These are phyloP conservation scores for Chlamydomonas sphaeroides DNA, from an alignment of 139 green algal genomes.

Conservation along the genomic window DNA sequence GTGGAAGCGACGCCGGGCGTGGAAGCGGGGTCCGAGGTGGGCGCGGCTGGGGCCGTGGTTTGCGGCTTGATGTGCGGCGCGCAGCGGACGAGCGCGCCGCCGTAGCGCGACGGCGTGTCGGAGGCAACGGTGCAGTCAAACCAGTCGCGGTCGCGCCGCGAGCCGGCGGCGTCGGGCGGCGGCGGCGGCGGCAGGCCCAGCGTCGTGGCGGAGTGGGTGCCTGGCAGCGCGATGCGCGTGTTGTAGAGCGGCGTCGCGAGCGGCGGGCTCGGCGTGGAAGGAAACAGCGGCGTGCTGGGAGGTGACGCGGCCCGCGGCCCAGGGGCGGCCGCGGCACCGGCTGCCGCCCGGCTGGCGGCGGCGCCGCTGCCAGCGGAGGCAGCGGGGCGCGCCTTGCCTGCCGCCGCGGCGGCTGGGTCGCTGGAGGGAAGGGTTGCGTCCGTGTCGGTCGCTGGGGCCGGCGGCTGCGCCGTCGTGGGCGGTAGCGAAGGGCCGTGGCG, in stretches of 20 bases:
- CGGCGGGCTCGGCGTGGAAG: background rate
- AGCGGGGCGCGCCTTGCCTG: too few species aligned
- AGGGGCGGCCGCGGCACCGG: background rate
- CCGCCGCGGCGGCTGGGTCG: too few species aligned
- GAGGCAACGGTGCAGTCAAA: background rate
- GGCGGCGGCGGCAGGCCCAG: constrained; percentile 26
- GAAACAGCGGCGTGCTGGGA: constrained; percentile 9
- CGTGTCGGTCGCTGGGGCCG: too few species aligned
- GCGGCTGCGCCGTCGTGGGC: too few species aligned
- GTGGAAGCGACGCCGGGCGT: background rate
- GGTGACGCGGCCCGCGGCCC: background rate
- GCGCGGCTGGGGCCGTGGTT: too few species aligned
- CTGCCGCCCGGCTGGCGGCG: background rate
- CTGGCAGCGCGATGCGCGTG: constrained; percentile 6
- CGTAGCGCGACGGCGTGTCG: background rate
- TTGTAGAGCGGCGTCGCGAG: background rate
- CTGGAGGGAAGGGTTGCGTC: too few species aligned
- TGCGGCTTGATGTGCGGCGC: constrained; percentile 15
- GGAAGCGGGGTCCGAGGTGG: too few species aligned
- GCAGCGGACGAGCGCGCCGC: constrained; percentile 4
- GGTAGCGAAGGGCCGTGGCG: too few species aligned
- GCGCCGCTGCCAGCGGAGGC: too few species aligned
- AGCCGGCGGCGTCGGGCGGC: background rate
- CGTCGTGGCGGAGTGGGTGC: background rate
- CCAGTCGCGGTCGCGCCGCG: background rate